Evolutionary conservation across 2,329 filamentous ascomycete genomes (phyloP).

Genomic region (Laburnicola sp.): DNA sequence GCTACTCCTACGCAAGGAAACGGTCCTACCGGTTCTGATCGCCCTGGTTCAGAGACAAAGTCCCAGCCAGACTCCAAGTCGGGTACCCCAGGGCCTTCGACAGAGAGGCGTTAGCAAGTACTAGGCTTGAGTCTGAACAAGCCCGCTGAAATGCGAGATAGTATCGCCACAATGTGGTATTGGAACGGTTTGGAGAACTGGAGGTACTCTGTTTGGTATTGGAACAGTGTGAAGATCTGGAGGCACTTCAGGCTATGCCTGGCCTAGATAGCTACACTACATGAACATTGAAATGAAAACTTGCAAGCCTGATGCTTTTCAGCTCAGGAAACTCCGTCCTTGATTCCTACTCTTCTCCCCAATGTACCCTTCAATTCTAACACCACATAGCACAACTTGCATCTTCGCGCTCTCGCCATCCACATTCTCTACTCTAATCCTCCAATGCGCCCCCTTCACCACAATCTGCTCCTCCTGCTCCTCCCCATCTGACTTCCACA

Average conservation of each 20-base stretch:
- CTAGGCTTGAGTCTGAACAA: too few species aligned
- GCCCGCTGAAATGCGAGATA: neutral
- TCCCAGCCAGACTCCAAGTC: neutral
- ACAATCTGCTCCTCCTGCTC: constrained; percentile 37
- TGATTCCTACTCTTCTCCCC: constrained; percentile 69
- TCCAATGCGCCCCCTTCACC: constrained; percentile 46
- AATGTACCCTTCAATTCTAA: constrained; percentile 74
- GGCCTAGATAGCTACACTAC: too few species aligned
- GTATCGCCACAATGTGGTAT: neutral
- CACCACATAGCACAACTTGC: constrained; percentile 73
- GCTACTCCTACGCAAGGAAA: neutral
- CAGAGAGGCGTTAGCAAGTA: too few species aligned
- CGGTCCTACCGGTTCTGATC: neutral
- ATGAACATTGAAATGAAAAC: too few species aligned
- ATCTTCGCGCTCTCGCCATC: constrained; percentile 55
- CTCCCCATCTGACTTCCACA: constrained; percentile 14
- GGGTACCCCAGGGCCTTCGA: neutral
- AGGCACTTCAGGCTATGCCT: too few species aligned
- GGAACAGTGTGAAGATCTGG: too few species aligned
- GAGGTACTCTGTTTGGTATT: too few species aligned
- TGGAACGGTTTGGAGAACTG: neutral
- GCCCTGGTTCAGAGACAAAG: neutral
- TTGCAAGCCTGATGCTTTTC: neutral
- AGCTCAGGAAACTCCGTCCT: constrained; percentile 63
- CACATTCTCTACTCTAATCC: constrained; percentile 60